phyloP scores from a whole-genome alignment of 805 yeast species.

The Candida taoyuanica region DNA sequence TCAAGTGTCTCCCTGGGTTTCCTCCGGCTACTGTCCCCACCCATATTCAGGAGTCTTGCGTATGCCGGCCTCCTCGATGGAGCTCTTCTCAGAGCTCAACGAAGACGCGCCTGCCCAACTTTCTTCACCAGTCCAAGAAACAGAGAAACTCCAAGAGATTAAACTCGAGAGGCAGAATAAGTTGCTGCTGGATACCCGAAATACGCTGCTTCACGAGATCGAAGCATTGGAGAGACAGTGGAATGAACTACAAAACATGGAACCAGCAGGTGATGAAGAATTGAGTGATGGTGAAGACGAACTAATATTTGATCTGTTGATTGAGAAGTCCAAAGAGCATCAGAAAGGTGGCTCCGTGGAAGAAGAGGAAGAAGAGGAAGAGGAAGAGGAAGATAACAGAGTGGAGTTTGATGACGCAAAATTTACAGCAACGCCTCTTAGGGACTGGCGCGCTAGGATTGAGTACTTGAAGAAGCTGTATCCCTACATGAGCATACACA shows the following conservation, averaged over 20 bases:
- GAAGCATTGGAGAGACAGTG: conserved; percentile 17
- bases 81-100: conserved; percentile 17
- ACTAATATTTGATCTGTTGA: conserved; percentile 11
- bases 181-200: conserved; percentile 10
- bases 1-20: too few species aligned
- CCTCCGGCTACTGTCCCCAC: too few species aligned
- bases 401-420: conserved; percentile 10
- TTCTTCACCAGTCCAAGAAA: conserved; percentile 21
- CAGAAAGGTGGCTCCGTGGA: neutral
- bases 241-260: conserved; percentile 17
- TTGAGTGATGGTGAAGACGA: conserved; percentile 8
- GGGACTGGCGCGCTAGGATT: conserved; percentile 21
- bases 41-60: too few species aligned
- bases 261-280: conserved; percentile 3
- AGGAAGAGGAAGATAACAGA: conserved; percentile 5
- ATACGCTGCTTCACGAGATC: conserved; percentile 16
- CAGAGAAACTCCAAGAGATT: conserved; percentile 10
- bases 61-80: conserved; percentile 4
- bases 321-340: conserved; percentile 4
- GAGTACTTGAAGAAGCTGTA: conserved; percentile 23
- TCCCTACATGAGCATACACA: conserved; percentile 16
- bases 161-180: conserved; percentile 14
- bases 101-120: neutral
- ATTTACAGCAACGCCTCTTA: conserved; percentile 20
- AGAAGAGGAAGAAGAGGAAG: conserved; percentile 7